Base-by-base conservation (phyloP, 1,284 basidiomycete species). In the Xerocomus nothofagi region DNA sequence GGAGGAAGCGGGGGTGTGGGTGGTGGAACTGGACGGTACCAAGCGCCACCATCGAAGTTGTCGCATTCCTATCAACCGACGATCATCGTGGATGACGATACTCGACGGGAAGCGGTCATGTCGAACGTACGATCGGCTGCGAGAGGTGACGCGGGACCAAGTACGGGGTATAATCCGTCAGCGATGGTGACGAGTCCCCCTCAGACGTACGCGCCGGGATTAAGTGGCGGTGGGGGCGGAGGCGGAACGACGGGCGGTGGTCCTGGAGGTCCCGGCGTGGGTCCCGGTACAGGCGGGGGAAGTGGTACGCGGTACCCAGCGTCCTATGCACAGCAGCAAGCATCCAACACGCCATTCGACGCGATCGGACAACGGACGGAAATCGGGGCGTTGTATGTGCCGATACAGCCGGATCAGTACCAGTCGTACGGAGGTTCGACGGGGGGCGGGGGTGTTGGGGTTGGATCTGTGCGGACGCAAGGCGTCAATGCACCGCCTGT, bases 381-480 rank as follows among this genome's bases (percentile, higher is more conserved):
- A 45, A 81, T 87, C 40, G 80, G 79, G 39, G 77, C 77, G 50
- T 65, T 90, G 66, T 91, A 82, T 62, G 83, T 82, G 33, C 88
- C 88, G 1, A 78, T 91, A 75, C 89, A 91, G 63, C 84, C 88
- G 26, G 87, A 90, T 29, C 83, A 86, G 58, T 89, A 81, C 63
- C 77, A 79, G 56, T 64, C 76, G 30, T 88, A 87, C 60, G 65
- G 73, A 15, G 62, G 66, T 34, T 61, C 71, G 39, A 63, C 68
- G 42, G 61, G 67, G 24, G 60, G 73, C 42, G 59, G 72, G 8
- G 51, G 60, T 6, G 56, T 70, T 15, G 49, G 54, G 2, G 54
- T 54, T 12, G 58, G 52, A 6, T 18, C 59, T 10, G 53, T 53
- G 17, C 47, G 80, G 51, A 67, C 76, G 14, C 79, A 82, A 64